Evolutionary conservation across 1,284 basidiomycete species (phyloP), one percentile per base, ranked within the genome.

Genomic region (Inonotus hispidus): DNA sequence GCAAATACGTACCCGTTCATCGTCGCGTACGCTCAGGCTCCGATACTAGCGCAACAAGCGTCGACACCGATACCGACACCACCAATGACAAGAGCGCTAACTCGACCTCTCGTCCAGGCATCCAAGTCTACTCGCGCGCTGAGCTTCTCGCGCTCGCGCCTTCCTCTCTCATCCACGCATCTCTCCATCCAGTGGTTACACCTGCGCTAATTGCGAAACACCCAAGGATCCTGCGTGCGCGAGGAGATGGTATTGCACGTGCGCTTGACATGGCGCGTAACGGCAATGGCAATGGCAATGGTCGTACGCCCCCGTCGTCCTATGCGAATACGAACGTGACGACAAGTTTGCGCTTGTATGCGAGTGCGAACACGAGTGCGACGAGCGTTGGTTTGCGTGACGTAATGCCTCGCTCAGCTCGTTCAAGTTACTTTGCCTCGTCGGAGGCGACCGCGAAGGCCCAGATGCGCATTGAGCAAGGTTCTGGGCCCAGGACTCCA

Each of bases 111-210:
- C 55, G 53, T 7, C 6, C 55, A 2, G 56, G 41, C 3, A 29
- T 32, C 32, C 32, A 32, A 32, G 32, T 64, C 13, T 66, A 66
- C 55, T 49, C 59, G 2, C 64, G 62, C 56, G 58, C 46, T 10
- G 56, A 56, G 25, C 63, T 67, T n/a, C 59, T 67, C 23, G 45
- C 55, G 7, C 66, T 67, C 16, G 66, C 64, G 4, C 61, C 58
- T 29, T 61, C 66, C 6, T 63, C 66, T 10, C 61, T 67, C 6
- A 35, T 63, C 8, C 50, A 63, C 29, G 29, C 32, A 5, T 45
- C 54, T 2, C 38, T 54, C 7, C 29, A 32, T 11, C 61, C 61
- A 1, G 25, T 55, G 19, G 35, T 62, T 8, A 58, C 61, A 25
- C 63, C 59, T 14, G 39, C 59, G 13, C 57, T 63, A 19, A 19